Base-by-base conservation (phyloP, 2,329 filamentous ascomycete genomes). In the Chaetomiaceae sp. region DNA sequence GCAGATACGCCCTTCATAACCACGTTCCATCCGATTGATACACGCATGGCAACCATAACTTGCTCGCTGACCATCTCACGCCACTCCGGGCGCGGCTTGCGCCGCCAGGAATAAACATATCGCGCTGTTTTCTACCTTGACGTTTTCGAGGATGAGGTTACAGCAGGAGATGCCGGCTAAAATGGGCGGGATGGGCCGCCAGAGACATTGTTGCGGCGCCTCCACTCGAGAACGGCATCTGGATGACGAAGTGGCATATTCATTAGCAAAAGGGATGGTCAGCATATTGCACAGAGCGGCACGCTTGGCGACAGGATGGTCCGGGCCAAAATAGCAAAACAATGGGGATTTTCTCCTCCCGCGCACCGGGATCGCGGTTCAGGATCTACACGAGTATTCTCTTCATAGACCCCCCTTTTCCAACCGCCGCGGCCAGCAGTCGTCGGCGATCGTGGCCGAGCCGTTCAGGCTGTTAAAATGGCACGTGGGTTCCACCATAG, bases 401-500 rank as follows among this genome's bases (percentile, higher is more conserved):
- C 14, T n/a, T 13, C 29, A 13, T 10, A 13, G 11, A 20, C 14
- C 21, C 42, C 36, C n/a, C n/a, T n/a, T 36, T 41, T 23, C 14
- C 40, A 16, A 38, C 11, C 23, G n/a, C 9, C 7, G 27, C 2
- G 10, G 23, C 41, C 18, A 25, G 8, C 41, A n/a, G 18, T 20
- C 18, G 25, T 9, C 33, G 34, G 29, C 27, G 42, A 33, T 51
- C 27, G 18, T 20, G 41, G 34, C 33, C 18, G 34, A 20, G 18
- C 3, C 25, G 36, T 53, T 53, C 50, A 53, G 50, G 36, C 50
- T 51, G 40, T 32, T 32, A 27, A 23, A 42, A 46, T 46, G 36
- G 18, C 25, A 51, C 14, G 41, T 33, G 33, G 42, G 42, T 29
- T 27, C 14, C 41, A 8, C 36, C 11, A 37, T 10, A 21, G 33